These are phyloP conservation scores for Aspergillus fumigatiaffinis DNA, from an alignment of 2,329 filamentous ascomycete species.

Conservation along the genomic window DNA sequence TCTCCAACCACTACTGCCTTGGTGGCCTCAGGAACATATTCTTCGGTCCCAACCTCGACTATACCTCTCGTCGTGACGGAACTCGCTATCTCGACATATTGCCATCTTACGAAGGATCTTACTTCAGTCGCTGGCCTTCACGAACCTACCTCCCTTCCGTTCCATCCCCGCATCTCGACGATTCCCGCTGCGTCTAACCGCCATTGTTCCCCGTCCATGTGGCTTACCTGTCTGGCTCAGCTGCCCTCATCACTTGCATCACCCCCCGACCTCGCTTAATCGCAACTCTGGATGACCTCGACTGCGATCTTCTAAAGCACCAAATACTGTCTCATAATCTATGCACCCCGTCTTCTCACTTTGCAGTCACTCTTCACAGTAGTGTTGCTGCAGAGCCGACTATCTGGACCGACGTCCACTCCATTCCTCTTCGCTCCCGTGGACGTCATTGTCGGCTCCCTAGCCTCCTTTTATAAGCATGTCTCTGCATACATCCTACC, in stretches of 20 bases:
- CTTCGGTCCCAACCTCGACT: not conserved
- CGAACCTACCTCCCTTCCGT: constrained; percentile 5
- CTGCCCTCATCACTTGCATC: constrained; percentile 1
- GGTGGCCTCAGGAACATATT: constrained; percentile 7
- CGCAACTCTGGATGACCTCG: constrained; percentile 5
- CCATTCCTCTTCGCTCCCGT: constrained; percentile 4
- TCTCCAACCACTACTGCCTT: constrained; percentile 1
- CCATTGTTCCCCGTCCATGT: constrained; percentile 17
- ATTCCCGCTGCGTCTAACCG: constrained; percentile 4
- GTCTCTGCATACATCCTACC: constrained; percentile 49
- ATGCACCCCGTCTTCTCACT: not conserved
- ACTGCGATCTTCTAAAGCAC: not conserved
- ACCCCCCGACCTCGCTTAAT: not conserved
- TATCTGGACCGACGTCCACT: constrained; percentile 10
- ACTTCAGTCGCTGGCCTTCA: not conserved
- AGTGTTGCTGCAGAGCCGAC: not conserved
- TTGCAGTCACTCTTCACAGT: not conserved
- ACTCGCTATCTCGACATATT: not conserved
- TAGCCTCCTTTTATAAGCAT: constrained; percentile 23
- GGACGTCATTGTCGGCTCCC: constrained; percentile 12
- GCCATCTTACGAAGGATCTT: not conserved
- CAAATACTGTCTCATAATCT: not conserved
- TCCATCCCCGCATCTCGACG: not conserved
- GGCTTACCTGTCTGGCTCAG: constrained; percentile 10
- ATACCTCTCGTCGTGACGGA: not conserved